Base-by-base conservation (phyloP, 1,139 yeast genomes). In the Kurtzmaniella natalensis region DNA sequence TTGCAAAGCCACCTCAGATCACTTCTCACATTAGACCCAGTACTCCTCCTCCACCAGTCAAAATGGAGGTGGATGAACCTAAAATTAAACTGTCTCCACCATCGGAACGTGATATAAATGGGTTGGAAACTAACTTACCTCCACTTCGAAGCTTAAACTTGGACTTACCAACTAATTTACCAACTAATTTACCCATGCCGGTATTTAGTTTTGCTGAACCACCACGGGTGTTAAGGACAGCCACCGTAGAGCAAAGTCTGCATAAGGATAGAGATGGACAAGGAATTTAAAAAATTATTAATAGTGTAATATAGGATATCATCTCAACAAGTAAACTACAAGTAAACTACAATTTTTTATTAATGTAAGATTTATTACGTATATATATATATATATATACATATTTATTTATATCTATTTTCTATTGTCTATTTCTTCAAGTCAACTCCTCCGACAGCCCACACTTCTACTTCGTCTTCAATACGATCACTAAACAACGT, bases 401-500 rank as follows among this genome's bases (percentile, higher is more conserved):
- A 14, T 4, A 18, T 7, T 27, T 17, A n/a, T n/a, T n/a, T n/a
- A n/a, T n/a, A n/a, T n/a, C n/a, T n/a, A n/a, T n/a, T n/a, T n/a
- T n/a, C n/a, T 17, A 27, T 3, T 27, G 2, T 8, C 20, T 14
- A 24, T 11, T 21, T 24, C 18, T 17, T 33, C 26, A 16, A 15
- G 7, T 76, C 83, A 39, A 77, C 75, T 31, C 80, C 80, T 34
- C 94, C 94, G 44, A 86, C 81, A 5, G 92, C 80, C 95, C 95
- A 86, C 23, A 88, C 79, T 56, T 88, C 96, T 37, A 60, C 61
- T 51, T 84, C 94, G 55, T 88, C 96, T 60, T 88, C 96, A 49
- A 76, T 76, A 48, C 85, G 72, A 55, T 88, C 96, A 45, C 92
- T 80, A 55, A 72, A 85, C 72, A 87, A 77, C 0, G 89, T 74